Evolutionary conservation across 495 filamentous ascomycete genomes (phyloP), one percentile per base, ranked within the genome.

Genomic region (Hypoxylon perforatum): DNA sequence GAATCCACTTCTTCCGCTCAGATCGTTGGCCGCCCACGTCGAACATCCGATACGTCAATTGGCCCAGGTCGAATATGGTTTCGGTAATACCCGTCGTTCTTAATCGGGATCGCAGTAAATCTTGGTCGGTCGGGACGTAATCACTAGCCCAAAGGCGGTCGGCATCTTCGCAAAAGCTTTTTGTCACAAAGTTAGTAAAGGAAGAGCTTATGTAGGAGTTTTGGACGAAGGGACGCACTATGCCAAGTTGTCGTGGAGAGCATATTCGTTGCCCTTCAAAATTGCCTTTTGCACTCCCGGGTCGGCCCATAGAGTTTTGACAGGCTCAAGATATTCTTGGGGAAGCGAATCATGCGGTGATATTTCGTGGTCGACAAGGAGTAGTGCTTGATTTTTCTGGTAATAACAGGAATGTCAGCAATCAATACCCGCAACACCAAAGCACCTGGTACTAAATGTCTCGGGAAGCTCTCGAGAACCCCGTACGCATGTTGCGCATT

Each of bases 1-100:
- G 95, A 67, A 99, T 97, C 95, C 95, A 99, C 79, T 99, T 99
- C 86, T 99, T 99, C 52, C 95, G 90, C 70, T 99, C 95, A 19
- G 96, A 98, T 67, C 95, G 84, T 77, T 99, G 95, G 52, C 95
- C 95, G 70, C 95, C 95, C 60, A 99, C 95, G 72, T 99, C 95
- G 81, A 98, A 97, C 95, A 99, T 99, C 51, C 93, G 89, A 77
- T 97, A 99, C 66, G 94, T 97, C 76, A 98, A 87, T 65, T 94
- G 88, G 23, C 94, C 94, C 19, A 98, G 84, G 75, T 97, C 94
- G 78, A 99, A 99, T 61, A 96, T 82, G 0, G 95, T 97, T 77
- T 99, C 95, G 36, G 93, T 99, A 63, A 99, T 99, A 71, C 95
- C 95, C 7, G 95, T 98, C 15, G 94, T 98, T 67, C 94, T 87